Base-by-base conservation (phyloP, 768 basidiomycete genomes). In the Suillus subalutaceus region DNA sequence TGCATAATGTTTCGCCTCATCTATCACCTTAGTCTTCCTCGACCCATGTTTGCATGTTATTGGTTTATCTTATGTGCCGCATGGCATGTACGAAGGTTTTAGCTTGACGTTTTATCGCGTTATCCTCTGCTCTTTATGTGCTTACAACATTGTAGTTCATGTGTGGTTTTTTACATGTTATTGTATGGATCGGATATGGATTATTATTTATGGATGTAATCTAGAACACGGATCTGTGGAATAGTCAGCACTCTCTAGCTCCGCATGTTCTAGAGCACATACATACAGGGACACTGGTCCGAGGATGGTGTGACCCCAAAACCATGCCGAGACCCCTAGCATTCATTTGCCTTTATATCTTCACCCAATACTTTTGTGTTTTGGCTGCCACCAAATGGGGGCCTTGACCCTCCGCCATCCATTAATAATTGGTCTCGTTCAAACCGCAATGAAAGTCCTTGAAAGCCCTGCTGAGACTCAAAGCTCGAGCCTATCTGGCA, bases 1-100 rank as follows among this genome's bases (percentile, higher is more conserved):
- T 83, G 82, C 82, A 83, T 59, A 70, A 74, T 53, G 18, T 71
- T 35, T 23, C 63, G 56, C 72, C 67, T 15, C 71, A 68, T 38
- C 64, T 63, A 18, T 65, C 65, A 32, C 64, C 62, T 15, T 46
- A n/a, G 65, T 71, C 67, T 37, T 62, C 68, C 66, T 70, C 68
- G 63, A 74, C 69, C 67, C 70, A 63, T 63, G 72, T 67, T 59
- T 72, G 65, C 60, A 60, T 41, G 62, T 56, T 68, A 64, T 68
- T 64, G 63, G 67, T 64, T 69, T 68, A 69, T 68, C 65, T 66
- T 72, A 58, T 70, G 65, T 70, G 69, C 70, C 68, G 67, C 66
- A 64, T 63, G 66, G 30, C 48, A 66, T 70, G 71, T 76, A 78
- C 71, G 72, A 71, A 44, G 66, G 48, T 74, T 69, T 55, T 43